Evolutionary conservation across 331 rosid species (phyloP), one percentile per base, ranked within the genome.

Genomic region (Pyrus hybrid): DNA sequence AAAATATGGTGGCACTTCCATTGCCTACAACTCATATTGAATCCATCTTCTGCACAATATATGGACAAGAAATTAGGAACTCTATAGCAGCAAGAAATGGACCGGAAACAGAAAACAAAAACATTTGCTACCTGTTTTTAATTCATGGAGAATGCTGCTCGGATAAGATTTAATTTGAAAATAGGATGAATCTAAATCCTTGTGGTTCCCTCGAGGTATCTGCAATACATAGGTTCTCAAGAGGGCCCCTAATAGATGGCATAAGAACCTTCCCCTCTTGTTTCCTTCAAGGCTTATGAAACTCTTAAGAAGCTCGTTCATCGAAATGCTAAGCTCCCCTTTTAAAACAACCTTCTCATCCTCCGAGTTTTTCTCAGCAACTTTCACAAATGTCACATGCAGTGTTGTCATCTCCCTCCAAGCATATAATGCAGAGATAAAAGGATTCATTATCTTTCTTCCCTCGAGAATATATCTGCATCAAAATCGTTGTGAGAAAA

Each of bases 381-480:
- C 77, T 64, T 78, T 78, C 71, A 63, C 79, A 5, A 82, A 71
- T 37, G 26, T 82, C 64, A 82, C 80, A 63, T 78, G 77, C 63
- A 82, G 51, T 22, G 72, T 82, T n/a, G 82, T 82, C 21, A 74
- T 63, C 80, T 82, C 85, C 63, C 60, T 60, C 85, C 82, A 78
- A 74, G 77, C 80, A 69, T 63, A 56, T 74, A 74, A 74, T 51
- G 73, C 77, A 78, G 75, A 69, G 62, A 82, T 64, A 56, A 64
- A 74, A 20, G 83, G 85, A 75, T 33, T 78, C 74, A 82, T 62
- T 22, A 79, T 74, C 77, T 78, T 82, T 64, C 70, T 78, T 61
- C 85, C 85, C 77, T 82, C 43, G 14, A 82, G 67, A 78, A 82
- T 65, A 69, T 78, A 82, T 74, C 85, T 78, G 85, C 85, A 78